Evolutionary conservation across 2,329 filamentous ascomycete species (phyloP).

Genomic region (Botrytis hyacinthi): DNA sequence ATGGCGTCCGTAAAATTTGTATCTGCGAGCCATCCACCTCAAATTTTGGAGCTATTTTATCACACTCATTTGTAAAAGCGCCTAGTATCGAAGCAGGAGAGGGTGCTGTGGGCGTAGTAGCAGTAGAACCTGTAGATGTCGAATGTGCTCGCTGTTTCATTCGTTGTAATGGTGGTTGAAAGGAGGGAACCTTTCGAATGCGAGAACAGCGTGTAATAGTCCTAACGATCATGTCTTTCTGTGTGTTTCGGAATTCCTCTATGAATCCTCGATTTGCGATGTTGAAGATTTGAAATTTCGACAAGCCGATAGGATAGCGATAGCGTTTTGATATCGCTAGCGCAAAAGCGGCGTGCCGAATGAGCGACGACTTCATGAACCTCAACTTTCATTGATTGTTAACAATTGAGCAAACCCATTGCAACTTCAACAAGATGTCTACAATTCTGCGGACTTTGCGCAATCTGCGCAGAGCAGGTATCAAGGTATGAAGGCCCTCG

Average conservation of each 20-base stretch:
- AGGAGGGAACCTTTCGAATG: slow-evolving; percentile 33
- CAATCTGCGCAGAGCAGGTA: slow-evolving; percentile 81
- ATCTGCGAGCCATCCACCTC: slow-evolving; percentile 80
- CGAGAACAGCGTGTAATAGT: slow-evolving; percentile 38
- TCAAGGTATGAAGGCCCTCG: slow-evolving; percentile 64
- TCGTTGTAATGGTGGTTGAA: slow-evolving; percentile 27
- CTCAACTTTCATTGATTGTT: slow-evolving; percentile 19
- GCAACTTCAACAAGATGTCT: slow-evolving; percentile 67
- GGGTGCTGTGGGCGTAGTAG: slow-evolving; percentile 30
- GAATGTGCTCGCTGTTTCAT: slow-evolving; percentile 36
- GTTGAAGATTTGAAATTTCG: slow-evolving; percentile 17
- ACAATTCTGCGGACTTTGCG: slow-evolving; percentile 80
- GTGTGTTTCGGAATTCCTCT: not conserved
- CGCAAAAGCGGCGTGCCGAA: slow-evolving; percentile 28
- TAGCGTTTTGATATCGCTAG: slow-evolving; percentile 23
- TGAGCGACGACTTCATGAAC: slow-evolving; percentile 22
- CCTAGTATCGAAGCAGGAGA: slow-evolving; percentile 56
- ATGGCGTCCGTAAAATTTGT: slow-evolving; percentile 71
- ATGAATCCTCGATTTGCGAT: not conserved
- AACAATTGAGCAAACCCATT: slow-evolving; percentile 28
- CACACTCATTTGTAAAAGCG: slow-evolving; percentile 69
- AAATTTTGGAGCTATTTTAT: slow-evolving; percentile 87
- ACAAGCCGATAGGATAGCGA: slow-evolving; percentile 13
- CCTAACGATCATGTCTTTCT: slow-evolving; percentile 40
- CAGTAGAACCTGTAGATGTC: slow-evolving; percentile 32